Conservation (phyloP, 192 early-diverging fungal species). For the Chytriomyces confervae region DNA sequence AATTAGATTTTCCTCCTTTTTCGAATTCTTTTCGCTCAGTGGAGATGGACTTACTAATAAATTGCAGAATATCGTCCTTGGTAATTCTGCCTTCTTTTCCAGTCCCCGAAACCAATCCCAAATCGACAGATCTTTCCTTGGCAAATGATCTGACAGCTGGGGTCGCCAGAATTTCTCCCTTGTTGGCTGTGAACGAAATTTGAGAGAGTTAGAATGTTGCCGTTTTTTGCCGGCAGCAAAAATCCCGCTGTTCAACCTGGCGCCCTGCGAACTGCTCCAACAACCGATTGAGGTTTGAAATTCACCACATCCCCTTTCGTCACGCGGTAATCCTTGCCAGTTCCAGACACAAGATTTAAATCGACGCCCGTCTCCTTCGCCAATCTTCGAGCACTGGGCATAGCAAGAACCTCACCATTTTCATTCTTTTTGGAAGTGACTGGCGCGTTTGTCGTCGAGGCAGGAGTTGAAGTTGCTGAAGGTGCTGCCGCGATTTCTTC, state of each 20-base stretch:
- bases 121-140: constrained; percentile 78
- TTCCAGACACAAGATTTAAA: constrained; percentile 72
- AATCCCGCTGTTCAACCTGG: background rate
- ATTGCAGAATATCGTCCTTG: constrained; percentile 87
- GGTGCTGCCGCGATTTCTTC: background rate
- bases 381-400: constrained; percentile 86
- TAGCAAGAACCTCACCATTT: constrained; percentile 62
- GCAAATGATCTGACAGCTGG: constrained; percentile 90
- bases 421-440: background rate
- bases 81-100: constrained; percentile 87
- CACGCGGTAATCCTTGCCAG: constrained; percentile 82
- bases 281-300: constrained; percentile 35
- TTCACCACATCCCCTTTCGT: constrained; percentile 89
- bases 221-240: background rate
- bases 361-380: constrained; percentile 83
- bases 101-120: constrained; percentile 73
- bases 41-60: constrained; percentile 20
- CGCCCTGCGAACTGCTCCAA: background rate
- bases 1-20: background rate
- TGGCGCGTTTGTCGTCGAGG: background rate
- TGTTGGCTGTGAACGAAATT: background rate
- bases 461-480: constrained; percentile 7
- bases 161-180: constrained; percentile 67
- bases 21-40: background rate
- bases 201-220: background rate